Conservation (phyloP, 495 filamentous ascomycete genomes). For the Elaphomyces granulatus region DNA sequence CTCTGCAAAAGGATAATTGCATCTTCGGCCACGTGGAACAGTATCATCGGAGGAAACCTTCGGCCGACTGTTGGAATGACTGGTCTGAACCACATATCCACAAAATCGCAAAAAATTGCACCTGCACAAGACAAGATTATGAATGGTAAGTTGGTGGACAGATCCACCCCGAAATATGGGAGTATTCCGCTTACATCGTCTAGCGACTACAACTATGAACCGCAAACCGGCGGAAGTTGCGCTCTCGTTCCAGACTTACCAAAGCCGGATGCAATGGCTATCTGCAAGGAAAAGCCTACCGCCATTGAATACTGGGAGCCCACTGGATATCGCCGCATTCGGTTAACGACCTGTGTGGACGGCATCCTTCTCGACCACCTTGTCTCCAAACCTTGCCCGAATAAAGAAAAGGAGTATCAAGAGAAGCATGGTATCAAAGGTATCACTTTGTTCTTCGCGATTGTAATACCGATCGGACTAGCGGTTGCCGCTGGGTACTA, state of each 20-base stretch:
- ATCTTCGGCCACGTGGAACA: slow-evolving; percentile 83
- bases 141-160: slow-evolving; percentile 70
- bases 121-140: slow-evolving; percentile 70
- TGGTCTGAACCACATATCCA: slow-evolving; percentile 51
- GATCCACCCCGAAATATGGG: background rate
- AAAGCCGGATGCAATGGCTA: slow-evolving; percentile 47
- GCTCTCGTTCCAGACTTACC: slow-evolving; percentile 52
- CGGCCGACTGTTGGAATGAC: slow-evolving; percentile 65
- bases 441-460: slow-evolving; percentile 72
- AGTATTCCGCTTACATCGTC: slow-evolving; percentile 9
- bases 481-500: slow-evolving; percentile 68
- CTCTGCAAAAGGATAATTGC: slow-evolving; percentile 57
- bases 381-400: slow-evolving; percentile 46
- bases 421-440: slow-evolving; percentile 55
- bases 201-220: slow-evolving; percentile 91
- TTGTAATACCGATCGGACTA: slow-evolving; percentile 53
- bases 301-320: slow-evolving; percentile 60
- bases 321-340: slow-evolving; percentile 84
- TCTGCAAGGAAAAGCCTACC: slow-evolving; percentile 53
- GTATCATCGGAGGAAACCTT: slow-evolving; percentile 76
- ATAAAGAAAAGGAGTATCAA: slow-evolving; percentile 62
- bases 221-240: slow-evolving; percentile 60
- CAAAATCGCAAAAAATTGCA: slow-evolving; percentile 55
- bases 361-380: slow-evolving; percentile 57
- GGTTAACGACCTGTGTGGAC: slow-evolving; percentile 68